Evolutionary conservation across 805 yeast genomes (phyloP), one percentile per base, ranked within the genome.

Genomic region (Schizosaccharomyces pombe): DNA sequence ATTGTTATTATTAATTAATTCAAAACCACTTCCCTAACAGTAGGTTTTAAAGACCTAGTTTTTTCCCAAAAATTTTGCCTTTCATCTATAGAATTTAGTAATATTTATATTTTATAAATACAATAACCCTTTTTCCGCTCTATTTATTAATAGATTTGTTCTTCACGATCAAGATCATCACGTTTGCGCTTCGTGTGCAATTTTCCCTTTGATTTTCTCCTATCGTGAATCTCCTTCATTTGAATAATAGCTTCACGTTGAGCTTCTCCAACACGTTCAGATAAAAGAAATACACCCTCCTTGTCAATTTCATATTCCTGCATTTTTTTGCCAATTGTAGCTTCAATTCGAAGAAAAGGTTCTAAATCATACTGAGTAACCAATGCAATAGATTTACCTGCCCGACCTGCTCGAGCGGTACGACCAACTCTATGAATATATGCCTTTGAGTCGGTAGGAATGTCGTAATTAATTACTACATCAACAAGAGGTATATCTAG

Each of bases 371-470:
- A 91, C 66, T 91, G 98, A 0, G 97, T 87, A 32, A 86, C 93
- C 56, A 87, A 70, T 1, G 94, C 82, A 16, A 87, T 73, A 2
- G 95, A 83, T 64, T 80, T 82, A 52, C 95, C 95, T 0, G 89
- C 77, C 60, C 86, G 75, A 19, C 95, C 94, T 0, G 94, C 94
- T 67, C 95, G 80, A 1, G 96, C 95, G 33, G 95, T 86, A 71
- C 96, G 80, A 56, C 96, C 96, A 33, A 87, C 95, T 67, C 98
- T 82, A 75, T 91, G 98, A 58, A 91, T 97, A 67, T 91, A 91
- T 70, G 91, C 97, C 69, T 91, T 97, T 64, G 91, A 82, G 70
- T 91, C 97, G 66, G 81, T 75, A 67, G 98, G 98, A 68, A 91
- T 75, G 68, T 91, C 98, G 69, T 82, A 91, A 77, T 91, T 91